These are phyloP conservation scores for Corynespora cassiicola DNA, from an alignment of 2,329 filamentous ascomycete genomes.

Conservation along the genomic window DNA sequence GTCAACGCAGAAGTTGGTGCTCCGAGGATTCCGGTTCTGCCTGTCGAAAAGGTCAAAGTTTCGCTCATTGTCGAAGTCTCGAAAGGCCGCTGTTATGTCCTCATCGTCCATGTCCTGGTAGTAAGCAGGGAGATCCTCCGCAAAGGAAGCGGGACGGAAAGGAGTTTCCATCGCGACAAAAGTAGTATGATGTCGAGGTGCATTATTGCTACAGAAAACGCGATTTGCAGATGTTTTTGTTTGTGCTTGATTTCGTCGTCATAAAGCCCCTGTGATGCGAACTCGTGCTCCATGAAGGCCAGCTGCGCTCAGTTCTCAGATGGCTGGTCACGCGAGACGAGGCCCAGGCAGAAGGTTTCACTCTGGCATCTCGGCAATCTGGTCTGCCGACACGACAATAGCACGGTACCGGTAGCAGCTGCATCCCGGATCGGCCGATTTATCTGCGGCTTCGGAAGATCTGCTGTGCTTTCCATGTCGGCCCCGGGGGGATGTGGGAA, in stretches of 20 bases:
- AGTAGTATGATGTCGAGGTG: neutral
- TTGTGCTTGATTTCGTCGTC: neutral
- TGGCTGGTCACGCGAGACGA: constrained; percentile 33
- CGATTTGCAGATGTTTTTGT: constrained; percentile 2
- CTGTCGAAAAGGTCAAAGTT: constrained; percentile 55
- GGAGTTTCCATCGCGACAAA: constrained; percentile 28
- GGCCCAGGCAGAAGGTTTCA: constrained; percentile 33
- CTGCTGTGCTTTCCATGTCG: no score
- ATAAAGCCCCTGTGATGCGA: constrained; percentile 28
- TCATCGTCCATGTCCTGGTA: constrained; percentile 42
- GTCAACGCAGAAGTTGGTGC: constrained; percentile 69
- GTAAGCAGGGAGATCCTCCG: constrained; percentile 40
- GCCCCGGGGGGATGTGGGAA: no score
- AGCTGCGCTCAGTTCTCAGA: constrained; percentile 24
- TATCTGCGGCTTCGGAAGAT: no score
- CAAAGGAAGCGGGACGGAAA: constrained; percentile 33
- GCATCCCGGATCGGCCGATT: no score
- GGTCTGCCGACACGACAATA: no score
- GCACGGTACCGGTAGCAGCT: no score
- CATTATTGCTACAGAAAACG: neutral
- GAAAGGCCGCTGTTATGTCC: constrained; percentile 50
- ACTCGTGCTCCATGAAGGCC: constrained; percentile 31
- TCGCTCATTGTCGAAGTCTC: constrained; percentile 60
- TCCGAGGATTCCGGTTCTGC: constrained; percentile 49
- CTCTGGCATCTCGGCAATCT: no score